A percentile compares a stretch with the other conserved stretches of the same genome.
Conservation (phyloP, 192 early-diverging fungal genomes). For the Coemansia sp. region DNA sequence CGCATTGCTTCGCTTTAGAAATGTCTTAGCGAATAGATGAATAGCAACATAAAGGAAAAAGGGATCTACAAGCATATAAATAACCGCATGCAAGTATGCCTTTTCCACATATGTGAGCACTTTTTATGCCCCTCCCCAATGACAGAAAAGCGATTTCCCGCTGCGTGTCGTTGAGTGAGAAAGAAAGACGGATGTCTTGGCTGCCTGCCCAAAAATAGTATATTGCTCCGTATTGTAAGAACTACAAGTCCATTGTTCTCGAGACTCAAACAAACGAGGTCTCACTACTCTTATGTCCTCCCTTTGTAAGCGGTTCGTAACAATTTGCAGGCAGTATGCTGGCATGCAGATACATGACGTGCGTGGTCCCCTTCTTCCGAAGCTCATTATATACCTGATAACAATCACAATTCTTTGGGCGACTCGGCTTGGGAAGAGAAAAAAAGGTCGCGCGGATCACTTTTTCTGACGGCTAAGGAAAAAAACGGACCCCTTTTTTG, state of each 20-base stretch:
- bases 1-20: conserved; percentile 7
- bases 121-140: not conserved
- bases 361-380: not conserved
- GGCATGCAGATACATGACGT: conserved; percentile 4
- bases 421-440: not conserved
- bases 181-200: not conserved
- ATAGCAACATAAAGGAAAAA: not conserved
- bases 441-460: not conserved
- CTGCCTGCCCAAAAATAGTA: not conserved
- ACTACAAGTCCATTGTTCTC: not conserved
- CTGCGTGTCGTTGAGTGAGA: not conserved
- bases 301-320: not conserved
- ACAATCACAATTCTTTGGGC: not conserved
- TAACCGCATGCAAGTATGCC: not conserved
- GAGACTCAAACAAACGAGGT: not conserved
- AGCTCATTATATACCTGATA: not conserved
- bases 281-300: not conserved
- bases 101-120: not conserved
- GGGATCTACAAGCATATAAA: conserved; percentile 2
- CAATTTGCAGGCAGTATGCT: conserved; percentile 2
- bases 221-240: conserved; percentile 1
- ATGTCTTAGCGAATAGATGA: not conserved
- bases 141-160: not conserved
- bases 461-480: not conserved
- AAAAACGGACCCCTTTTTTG: too few species aligned